A percentile compares a stretch with the other conserved stretches of the same genome.
Conservation (phyloP, 2,329 filamentous ascomycete species). For the Grosmannia penicillata region DNA sequence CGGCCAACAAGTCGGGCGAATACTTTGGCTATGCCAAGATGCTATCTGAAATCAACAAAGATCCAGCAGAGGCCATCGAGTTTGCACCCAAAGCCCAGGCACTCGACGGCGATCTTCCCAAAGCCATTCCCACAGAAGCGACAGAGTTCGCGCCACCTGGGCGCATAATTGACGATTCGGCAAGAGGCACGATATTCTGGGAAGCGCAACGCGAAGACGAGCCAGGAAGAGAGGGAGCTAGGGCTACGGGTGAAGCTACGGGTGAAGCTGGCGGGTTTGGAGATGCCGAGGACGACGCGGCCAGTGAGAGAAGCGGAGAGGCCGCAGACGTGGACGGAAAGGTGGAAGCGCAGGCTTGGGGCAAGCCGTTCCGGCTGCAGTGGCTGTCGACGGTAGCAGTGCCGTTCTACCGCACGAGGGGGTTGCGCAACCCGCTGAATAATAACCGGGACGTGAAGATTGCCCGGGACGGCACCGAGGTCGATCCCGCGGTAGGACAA, state of each 20-base stretch:
- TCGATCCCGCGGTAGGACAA: slow-evolving; percentile 70
- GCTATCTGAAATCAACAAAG: slow-evolving; percentile 68
- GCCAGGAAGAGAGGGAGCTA: slow-evolving; percentile 14
- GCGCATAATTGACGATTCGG: slow-evolving; percentile 81
- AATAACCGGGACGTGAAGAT: slow-evolving; percentile 93
- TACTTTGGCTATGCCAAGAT: slow-evolving; percentile 94
- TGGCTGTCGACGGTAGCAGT: slow-evolving; percentile 76
- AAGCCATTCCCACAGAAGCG: slow-evolving; percentile 65
- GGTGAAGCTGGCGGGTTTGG: not conserved
- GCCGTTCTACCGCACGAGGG: slow-evolving; percentile 78
- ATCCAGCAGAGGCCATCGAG: slow-evolving; percentile 53
- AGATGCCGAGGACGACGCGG: slow-evolving; percentile 12
- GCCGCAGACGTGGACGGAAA: slow-evolving; percentile 22
- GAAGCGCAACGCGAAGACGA: slow-evolving; percentile 47
- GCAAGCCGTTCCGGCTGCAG: slow-evolving; percentile 80
- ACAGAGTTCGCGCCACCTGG: slow-evolving; percentile 68
- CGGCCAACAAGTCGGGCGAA: slow-evolving; percentile 92
- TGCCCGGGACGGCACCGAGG: slow-evolving; percentile 81
- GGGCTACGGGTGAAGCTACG: not conserved
- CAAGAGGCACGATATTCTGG: slow-evolving; percentile 95
- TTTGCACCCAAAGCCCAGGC: slow-evolving; percentile 52
- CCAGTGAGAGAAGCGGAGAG: slow-evolving; percentile 22
- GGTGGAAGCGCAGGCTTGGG: slow-evolving; percentile 61
- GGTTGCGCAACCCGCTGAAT: slow-evolving; percentile 87
- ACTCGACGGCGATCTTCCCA: slow-evolving; percentile 51